Conservation (phyloP, 2,329 filamentous ascomycete genomes). For the Monosporascus sp. region DNA sequence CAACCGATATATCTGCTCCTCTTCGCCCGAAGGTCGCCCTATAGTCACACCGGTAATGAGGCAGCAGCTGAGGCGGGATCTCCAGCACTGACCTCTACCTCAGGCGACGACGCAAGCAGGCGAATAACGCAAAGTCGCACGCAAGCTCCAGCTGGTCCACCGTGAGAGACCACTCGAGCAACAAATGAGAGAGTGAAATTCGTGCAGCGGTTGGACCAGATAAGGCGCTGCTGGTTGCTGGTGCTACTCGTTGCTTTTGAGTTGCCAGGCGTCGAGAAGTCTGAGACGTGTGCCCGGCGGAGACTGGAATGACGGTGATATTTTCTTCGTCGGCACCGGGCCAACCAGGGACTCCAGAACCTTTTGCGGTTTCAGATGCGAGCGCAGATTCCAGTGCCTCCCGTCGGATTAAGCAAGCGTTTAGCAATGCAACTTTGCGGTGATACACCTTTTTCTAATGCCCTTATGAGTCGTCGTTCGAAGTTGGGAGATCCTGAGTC, state of each 20-base stretch:
- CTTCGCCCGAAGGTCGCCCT: background rate
- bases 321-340: background rate
- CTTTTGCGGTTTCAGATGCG: background rate
- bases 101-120: constrained; percentile 14
- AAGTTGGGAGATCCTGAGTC: background rate
- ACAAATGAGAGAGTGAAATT: too few species aligned
- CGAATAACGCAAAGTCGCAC: constrained; percentile 9
- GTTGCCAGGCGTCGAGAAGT: background rate
- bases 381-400: background rate
- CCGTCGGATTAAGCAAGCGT: too few species aligned
- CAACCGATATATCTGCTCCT: background rate
- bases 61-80: constrained; percentile 10
- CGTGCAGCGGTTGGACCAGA: too few species aligned
- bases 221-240: background rate
- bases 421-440: too few species aligned
- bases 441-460: too few species aligned
- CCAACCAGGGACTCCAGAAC: background rate
- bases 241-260: background rate
- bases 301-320: background rate
- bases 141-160: constrained; percentile 1
- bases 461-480: too few species aligned
- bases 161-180: too few species aligned
- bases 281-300: background rate
- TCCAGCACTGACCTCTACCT: background rate
- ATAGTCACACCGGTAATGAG: constrained; percentile 5